Base-by-base conservation (phyloP, 2,329 filamentous ascomycete genomes). In the Colletotrichum sp. region DNA sequence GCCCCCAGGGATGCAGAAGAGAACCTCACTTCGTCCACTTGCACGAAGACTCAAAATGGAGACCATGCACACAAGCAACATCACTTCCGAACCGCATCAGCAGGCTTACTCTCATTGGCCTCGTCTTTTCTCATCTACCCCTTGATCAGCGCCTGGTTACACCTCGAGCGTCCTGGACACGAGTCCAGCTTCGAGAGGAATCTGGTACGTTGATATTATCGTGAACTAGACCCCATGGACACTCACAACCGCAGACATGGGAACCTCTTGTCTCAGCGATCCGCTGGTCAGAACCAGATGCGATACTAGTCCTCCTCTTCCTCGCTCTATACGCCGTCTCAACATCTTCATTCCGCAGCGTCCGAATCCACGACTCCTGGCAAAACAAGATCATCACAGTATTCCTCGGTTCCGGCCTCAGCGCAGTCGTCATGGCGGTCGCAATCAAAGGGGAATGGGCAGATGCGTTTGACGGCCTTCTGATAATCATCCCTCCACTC, bases 401-500 rank as follows among this genome's bases (percentile, higher is more conserved):
- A 10, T 10, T 44, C 18, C 39, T 44, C 18, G 5, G 18, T n/a
- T 12, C 9, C 18, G 39, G 39, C 39, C 10, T n/a, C 39, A n/a
- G 1, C 9, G 39, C 4, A 0, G 39, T n/a, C 39, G 18, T n/a
- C 0, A 6, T 3, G 9, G 5, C n/a, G 39, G 5, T n/a, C 5
- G 39, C 9, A 0, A 3, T 44, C 3, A n/a, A 12, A 10, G 39
- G 39, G 5, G 3, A 44, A 7, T 21, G 39, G 39, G 39, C 3
- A 13, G n/a, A 52, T 7, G 0, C 13, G 4, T 5, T 52, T 13
- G 44, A 21, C 44, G 44, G 44, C 13, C 10, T 52, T 21, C 1
- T 21, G 6, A 52, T 21, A 7, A 2, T 52, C 3, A 4, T 52
- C 10, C 44, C 44, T 52, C 44, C 44, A 3, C n/a, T 52, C 1